These are phyloP conservation scores for Curvularia hawaiiensis DNA, from an alignment of 2,329 filamentous ascomycete species.

Conservation along the genomic window DNA sequence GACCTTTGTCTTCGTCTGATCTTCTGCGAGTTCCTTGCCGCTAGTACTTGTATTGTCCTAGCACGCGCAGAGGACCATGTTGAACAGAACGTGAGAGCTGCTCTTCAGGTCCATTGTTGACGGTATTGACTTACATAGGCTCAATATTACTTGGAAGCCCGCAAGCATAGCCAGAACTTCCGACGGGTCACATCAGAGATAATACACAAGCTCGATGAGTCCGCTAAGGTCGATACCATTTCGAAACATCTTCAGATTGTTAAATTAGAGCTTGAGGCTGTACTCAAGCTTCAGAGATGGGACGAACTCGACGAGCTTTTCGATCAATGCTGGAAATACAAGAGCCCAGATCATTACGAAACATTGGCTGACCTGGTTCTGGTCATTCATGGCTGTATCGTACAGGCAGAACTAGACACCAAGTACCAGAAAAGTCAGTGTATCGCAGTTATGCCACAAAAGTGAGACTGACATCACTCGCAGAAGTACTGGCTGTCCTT, in stretches of 20 bases:
- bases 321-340: slow-evolving; percentile 48
- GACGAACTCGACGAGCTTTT: slow-evolving; percentile 68
- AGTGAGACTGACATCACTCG: slow-evolving; percentile 15
- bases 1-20: slow-evolving; percentile 65
- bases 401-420: slow-evolving; percentile 31
- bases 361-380: slow-evolving; percentile 55
- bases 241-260: slow-evolving; percentile 70
- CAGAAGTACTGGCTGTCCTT: slow-evolving; percentile 49
- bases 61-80: slow-evolving; percentile 53
- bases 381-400: slow-evolving; percentile 48
- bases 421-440: slow-evolving; percentile 42
- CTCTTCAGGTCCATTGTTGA: slow-evolving; percentile 15
- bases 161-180: slow-evolving; percentile 66
- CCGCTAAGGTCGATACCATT: slow-evolving; percentile 58
- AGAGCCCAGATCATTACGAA: slow-evolving; percentile 49
- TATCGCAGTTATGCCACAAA: slow-evolving; percentile 24
- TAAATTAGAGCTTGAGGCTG: slow-evolving; percentile 80
- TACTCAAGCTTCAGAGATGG: slow-evolving; percentile 70
- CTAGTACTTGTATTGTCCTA: slow-evolving; percentile 53
- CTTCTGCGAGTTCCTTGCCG: slow-evolving; percentile 72
- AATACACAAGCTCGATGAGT: slow-evolving; percentile 48
- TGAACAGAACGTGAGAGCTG: slow-evolving; percentile 45
- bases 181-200: slow-evolving; percentile 53
- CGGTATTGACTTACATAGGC: slow-evolving; percentile 52
- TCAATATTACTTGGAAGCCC: slow-evolving; percentile 66